phyloP scores from a whole-genome alignment of 2,329 filamentous ascomycete genomes.

The Hymenoscyphus linearis region DNA sequence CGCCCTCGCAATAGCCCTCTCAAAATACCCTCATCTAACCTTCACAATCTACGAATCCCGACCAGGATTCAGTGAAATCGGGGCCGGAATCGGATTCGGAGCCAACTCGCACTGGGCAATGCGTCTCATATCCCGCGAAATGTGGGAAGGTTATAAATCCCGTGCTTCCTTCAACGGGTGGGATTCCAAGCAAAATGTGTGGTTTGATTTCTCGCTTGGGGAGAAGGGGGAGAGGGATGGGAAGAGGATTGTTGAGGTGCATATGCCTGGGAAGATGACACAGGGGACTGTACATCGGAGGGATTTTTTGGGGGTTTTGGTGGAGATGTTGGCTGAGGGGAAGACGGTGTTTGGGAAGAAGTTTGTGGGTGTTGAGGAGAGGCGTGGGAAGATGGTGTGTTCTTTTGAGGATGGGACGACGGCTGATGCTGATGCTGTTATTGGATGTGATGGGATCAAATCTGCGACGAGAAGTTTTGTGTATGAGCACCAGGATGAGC shows the following conservation, averaged over 20 bases:
- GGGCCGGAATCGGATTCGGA: constrained; percentile 9
- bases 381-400: neutral
- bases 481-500: constrained; percentile 2
- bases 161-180: constrained; percentile 2
- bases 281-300: constrained; percentile 31
- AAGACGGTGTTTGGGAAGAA: constrained; percentile 29
- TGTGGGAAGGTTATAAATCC: constrained; percentile 3
- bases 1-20: constrained; percentile 6
- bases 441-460: constrained; percentile 50
- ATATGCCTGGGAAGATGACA: constrained; percentile 2
- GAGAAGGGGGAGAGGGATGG: constrained; percentile 4
- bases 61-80: constrained; percentile 8
- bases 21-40: neutral
- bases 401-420: constrained; percentile 10
- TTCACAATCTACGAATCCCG: constrained; percentile 8
- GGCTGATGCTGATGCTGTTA: constrained; percentile 11
- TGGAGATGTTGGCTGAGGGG: constrained; percentile 34
- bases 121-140: constrained; percentile 1
- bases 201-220: constrained; percentile 14
- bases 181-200: constrained; percentile 7
- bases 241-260: constrained; percentile 4
- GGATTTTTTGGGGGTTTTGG: constrained; percentile 37
- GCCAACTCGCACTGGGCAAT: constrained; percentile 7
- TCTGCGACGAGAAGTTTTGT: constrained; percentile 40
- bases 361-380: constrained; percentile 18